Base-by-base conservation (phyloP, 2,329 filamentous ascomycete species). In the Trichoderma sp. region DNA sequence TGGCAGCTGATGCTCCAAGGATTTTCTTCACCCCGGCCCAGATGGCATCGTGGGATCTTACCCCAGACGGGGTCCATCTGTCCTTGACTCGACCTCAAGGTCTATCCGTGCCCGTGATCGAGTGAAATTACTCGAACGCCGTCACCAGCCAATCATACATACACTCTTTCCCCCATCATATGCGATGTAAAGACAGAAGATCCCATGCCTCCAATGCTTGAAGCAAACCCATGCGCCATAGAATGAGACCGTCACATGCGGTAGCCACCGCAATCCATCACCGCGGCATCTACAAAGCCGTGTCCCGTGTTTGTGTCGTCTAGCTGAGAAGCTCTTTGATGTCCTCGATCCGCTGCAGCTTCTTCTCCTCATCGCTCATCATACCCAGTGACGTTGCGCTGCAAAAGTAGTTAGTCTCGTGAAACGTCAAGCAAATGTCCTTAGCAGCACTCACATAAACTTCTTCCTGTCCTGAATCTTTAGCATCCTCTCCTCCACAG, bases 401-500 rank as follows among this genome's bases (percentile, higher is more conserved):
- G 66, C 9, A 61, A 47, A 69, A 50, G 7, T 14, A 12, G 28
- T 62, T 44, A 62, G 58, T 1, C 39, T 28, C 19, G 6, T 19
- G 7, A 21, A 48, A 10, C 10, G 6, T 26, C 2, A 43, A 6
- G 4, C 19, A 17, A 7, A 26, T n/a, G 34, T 7, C 9, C n/a
- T 47, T 10, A 0, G 12, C 34, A 14, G 34, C 63, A 89, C 90
- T 88, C 74, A 93, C 89, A 96, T 91, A 71, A 96, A 96, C 82
- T 93, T 98, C 82, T 99, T 99, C 74, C 93, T 82, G 69, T 98
- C 94, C 76, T 99, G 96, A 41, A 99, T 88, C 76, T 85, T 88
- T 69, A 99, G 76, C 93, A 99, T 99, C 76, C 94, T 88, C 77
- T 95, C 91, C 80, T 99, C 95, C 45, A 99, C 96, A 69, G 92